A percentile compares a stretch with the other conserved stretches of the same genome.
These are phyloP conservation scores for Paracoccidioides brasiliensis DNA, from an alignment of 2,329 filamentous ascomycete species.

Conservation along the genomic window DNA sequence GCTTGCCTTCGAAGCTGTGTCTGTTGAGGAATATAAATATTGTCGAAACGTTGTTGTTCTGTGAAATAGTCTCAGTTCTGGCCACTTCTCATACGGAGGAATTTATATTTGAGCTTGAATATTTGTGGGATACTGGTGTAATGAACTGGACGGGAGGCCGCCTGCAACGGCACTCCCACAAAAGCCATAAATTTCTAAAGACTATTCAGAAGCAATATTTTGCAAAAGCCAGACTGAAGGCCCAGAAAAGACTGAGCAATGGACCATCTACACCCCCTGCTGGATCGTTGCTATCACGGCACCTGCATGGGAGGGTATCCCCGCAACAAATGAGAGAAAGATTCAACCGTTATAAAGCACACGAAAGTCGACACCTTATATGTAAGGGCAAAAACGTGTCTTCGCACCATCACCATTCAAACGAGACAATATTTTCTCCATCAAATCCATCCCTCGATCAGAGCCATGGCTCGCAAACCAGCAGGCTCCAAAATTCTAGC, in stretches of 20 bases:
- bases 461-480: not conserved
- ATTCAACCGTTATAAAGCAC: not conserved
- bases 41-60: not conserved
- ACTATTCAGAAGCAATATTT: conserved; percentile 23
- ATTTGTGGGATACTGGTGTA: not conserved
- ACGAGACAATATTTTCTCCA: not conserved
- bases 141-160: conserved; percentile 37
- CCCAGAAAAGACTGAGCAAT: conserved; percentile 9
- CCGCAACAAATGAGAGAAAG: not conserved
- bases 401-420: not conserved
- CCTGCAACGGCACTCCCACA: conserved; percentile 27
- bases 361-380: not conserved
- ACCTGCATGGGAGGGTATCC: not conserved
- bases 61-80: not conserved
- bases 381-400: not conserved
- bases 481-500: not conserved
- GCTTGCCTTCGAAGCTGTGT: not conserved
- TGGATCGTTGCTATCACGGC: not conserved
- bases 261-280: not conserved
- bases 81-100: not conserved
- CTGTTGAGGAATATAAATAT: not conserved
- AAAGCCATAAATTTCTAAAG: conserved; percentile 15
- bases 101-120: not conserved
- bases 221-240: conserved; percentile 18
- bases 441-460: not conserved